These are phyloP conservation scores for Stropharia rugosoannulata DNA, from an alignment of 768 basidiomycete species.

Conservation along the genomic window DNA sequence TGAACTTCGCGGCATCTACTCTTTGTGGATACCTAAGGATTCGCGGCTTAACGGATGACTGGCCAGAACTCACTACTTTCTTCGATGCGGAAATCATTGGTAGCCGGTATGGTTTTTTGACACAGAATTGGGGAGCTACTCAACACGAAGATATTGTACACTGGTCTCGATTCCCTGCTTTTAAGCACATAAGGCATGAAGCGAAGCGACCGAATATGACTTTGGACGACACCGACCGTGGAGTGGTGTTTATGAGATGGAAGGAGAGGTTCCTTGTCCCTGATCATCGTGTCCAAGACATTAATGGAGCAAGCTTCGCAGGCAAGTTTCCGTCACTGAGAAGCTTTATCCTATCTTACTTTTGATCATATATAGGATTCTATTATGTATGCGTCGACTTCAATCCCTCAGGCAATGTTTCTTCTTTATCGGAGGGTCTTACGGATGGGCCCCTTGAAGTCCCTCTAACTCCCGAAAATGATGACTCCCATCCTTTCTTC, in stretches of 20 bases:
- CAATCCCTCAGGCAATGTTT: conserved; percentile 55
- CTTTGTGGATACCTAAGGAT: conserved; percentile 93
- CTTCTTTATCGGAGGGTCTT: conserved; percentile 26
- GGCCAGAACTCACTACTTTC: conserved; percentile 94
- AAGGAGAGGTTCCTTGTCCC: conserved; percentile 97
- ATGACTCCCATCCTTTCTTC: conserved; percentile 17
- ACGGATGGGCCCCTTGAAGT: conserved; percentile 19
- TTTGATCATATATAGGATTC: conserved; percentile 59
- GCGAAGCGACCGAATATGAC: conserved; percentile 77
- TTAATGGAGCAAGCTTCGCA: conserved; percentile 93
- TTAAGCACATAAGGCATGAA: conserved; percentile 78
- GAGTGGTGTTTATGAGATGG: conserved; percentile 93
- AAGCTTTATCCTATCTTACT: background rate
- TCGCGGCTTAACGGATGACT: conserved; percentile 88
- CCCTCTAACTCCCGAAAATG: conserved; percentile 25
- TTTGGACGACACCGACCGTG: conserved; percentile 73
- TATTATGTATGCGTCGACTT: conserved; percentile 96
- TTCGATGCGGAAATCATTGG: conserved; percentile 98
- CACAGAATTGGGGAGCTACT: conserved; percentile 86
- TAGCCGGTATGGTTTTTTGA: conserved; percentile 86
- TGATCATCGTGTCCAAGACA: conserved; percentile 89
- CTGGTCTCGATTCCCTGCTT: conserved; percentile 92
- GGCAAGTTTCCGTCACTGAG: conserved; percentile 46
- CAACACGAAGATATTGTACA: conserved; percentile 93
- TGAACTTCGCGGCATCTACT: conserved; percentile 83